Base-by-base conservation (phyloP, 1,139 yeast genomes). In the Pichia sp. region DNA sequence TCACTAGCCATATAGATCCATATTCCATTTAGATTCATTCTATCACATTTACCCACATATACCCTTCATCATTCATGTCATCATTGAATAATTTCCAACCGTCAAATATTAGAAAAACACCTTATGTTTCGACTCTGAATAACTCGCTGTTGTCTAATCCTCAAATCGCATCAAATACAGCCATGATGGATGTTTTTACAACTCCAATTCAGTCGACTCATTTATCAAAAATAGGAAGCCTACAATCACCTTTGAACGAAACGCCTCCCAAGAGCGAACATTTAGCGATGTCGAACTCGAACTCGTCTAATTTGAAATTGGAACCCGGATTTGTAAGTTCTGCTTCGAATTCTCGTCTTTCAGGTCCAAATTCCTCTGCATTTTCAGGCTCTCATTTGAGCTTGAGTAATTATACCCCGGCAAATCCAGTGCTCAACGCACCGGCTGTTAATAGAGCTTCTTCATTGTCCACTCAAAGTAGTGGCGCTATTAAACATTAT, bases 21-120 rank as follows among this genome's bases (percentile, higher is more conserved):
- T 11, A 31, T 31, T 31, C 23, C 23, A 19, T 19, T 31, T 31
- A 31, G 8, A 31, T 8, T 11, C 8, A 8, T 31, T 31, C 34
- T 31, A 31, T 11, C 34, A 31, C 34, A 31, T 31, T 31, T 31
- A 31, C 34, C 23, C 34, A 8, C 11, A 8, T 31, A 29, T 15
- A 11, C 32, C 23, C 36, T 30, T n/a, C 11, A 46, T 16, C 19
- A 8, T 26, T 19, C n/a, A 50, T 50, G 53, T 50, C 40, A 41
- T 57, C 51, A 55, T 59, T 47, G 30, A 50, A 50, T 36, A 50
- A 50, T 15, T 34, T 34, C 29, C 53, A 50, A 30, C 11, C 48
- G 55, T 60, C 53, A 56, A 57, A 50, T 52, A 47, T 31, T 40
- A 42, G 58, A 55, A 31, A 53, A 47, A 42, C 59, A 13, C 50